Evolutionary conservation across 805 yeast species (phyloP), one percentile per base, ranked within the genome.

Genomic region (Maudiozyma pseudohumilis): DNA sequence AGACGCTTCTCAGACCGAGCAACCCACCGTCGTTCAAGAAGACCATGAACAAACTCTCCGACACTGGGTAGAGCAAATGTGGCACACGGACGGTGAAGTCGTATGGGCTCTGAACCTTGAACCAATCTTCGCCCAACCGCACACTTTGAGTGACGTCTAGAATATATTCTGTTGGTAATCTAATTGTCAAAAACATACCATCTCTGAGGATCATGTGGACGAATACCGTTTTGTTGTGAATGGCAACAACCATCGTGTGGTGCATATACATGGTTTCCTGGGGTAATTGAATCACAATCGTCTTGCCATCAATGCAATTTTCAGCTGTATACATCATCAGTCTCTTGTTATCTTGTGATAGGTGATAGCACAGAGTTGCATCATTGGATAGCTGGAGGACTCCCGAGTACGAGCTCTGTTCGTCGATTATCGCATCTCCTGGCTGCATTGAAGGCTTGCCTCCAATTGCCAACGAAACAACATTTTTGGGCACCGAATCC

Each of bases 21-120:
- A 87, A 55, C 1, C 88, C 85, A 19, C 96, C 96, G 59, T 88
- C 94, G 31, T 69, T 67, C 34, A 87, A 63, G 4, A 85, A 66
- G 0, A 80, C 74, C 3, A 86, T 53, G 7, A 76, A 52, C 32
- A 69, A 66, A 3, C 52, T 48, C 0, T 60, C 43, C 23, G 72
- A 67, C 12, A 77, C 56, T 1, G 79, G 55, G 35, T 66, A 62
- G 42, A 81, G 48, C 16, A 68, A 57, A 30, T 73, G 71, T 2
- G 89, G 86, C 18, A 60, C 57, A 48, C 81, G 66, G 5, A 72
- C 52, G 23, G 72, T 74, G 46, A 79, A 75, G 6, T 75, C 69
- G 55, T 79, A 82, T 1, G 92, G 88, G 26, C 72, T 71, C 6
- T 82, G 71, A 38, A 78, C 74, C 41, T 67, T 67, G 38, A 84